phyloP scores from a whole-genome alignment of 2,329 filamentous ascomycete species.

The Ploettnerulaceae sp. region DNA sequence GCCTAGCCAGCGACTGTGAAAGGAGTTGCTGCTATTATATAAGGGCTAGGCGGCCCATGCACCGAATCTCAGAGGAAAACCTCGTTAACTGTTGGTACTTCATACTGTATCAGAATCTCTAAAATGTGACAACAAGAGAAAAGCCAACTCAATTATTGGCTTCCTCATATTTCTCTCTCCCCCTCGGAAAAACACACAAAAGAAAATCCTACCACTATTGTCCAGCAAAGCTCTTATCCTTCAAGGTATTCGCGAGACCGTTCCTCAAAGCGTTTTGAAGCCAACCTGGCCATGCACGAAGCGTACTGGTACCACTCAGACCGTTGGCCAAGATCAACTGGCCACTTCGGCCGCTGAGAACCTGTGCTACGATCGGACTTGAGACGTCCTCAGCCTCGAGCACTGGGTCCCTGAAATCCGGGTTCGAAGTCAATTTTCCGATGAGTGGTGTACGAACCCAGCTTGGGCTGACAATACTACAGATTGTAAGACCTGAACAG shows the following conservation, averaged over 20 bases:
- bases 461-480: conserved; percentile 13
- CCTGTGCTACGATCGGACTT: conserved; percentile 54
- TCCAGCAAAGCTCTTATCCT: conserved; percentile 1
- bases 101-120: no score
- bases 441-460: conserved; percentile 53
- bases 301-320: conserved; percentile 11
- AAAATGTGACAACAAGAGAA: no score
- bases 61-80: no score
- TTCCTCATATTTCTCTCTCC: no score
- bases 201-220: neutral
- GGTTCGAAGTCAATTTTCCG: conserved; percentile 44
- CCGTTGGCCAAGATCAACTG: conserved; percentile 48
- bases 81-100: no score
- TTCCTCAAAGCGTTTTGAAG: conserved; percentile 25
- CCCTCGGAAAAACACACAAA: no score
- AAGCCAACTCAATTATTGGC: no score
- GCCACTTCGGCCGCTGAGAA: conserved; percentile 47
- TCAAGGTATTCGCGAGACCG: conserved; percentile 10
- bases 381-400: conserved; percentile 59
- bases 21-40: no score
- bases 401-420: conserved; percentile 45
- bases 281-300: conserved; percentile 30
- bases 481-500: neutral
- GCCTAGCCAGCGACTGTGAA: no score
- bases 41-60: no score